These are phyloP conservation scores for Fusarium continuum DNA, from an alignment of 2,329 filamentous ascomycete species.

Conservation along the genomic window DNA sequence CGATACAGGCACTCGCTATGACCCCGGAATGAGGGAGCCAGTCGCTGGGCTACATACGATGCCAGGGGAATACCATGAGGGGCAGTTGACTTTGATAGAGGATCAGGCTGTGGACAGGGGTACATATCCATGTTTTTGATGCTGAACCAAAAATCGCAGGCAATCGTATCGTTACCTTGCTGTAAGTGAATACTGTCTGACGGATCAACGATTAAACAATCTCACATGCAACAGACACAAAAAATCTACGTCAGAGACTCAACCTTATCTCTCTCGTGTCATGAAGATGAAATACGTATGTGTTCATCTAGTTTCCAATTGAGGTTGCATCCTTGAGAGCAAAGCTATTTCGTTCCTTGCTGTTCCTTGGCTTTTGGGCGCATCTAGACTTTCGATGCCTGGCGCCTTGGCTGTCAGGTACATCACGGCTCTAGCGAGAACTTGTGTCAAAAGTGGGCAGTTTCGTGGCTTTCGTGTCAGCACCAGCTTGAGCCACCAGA, in stretches of 20 bases:
- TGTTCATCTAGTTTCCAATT: conserved; percentile 2
- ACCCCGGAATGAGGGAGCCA: conserved; percentile 16
- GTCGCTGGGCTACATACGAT: conserved; percentile 11
- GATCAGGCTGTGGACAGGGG: neutral
- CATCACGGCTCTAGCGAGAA: neutral
- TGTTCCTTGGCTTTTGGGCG: conserved; percentile 12
- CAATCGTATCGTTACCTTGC: neutral
- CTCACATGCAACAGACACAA: neutral
- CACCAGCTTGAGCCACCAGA: conserved; percentile 8
- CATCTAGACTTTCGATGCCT: conserved; percentile 21
- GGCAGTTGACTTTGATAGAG: conserved; percentile 15
- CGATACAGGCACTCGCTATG: conserved; percentile 19
- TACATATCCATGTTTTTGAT: no score
- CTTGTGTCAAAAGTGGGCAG: conserved; percentile 10
- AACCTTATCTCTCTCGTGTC: neutral
- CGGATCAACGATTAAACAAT: neutral
- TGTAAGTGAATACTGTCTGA: neutral
- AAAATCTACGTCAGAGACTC: neutral
- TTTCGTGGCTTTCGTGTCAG: neutral
- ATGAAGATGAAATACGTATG: conserved; percentile 2
- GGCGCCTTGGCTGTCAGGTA: conserved; percentile 13
- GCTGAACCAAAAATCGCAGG: no score
- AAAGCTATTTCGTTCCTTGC: neutral
- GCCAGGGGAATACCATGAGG: conserved; percentile 17
- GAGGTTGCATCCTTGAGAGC: conserved; percentile 2